These are phyloP conservation scores for Fusarium sp. DNA, from an alignment of 2,329 filamentous ascomycete genomes.

Conservation along the genomic window DNA sequence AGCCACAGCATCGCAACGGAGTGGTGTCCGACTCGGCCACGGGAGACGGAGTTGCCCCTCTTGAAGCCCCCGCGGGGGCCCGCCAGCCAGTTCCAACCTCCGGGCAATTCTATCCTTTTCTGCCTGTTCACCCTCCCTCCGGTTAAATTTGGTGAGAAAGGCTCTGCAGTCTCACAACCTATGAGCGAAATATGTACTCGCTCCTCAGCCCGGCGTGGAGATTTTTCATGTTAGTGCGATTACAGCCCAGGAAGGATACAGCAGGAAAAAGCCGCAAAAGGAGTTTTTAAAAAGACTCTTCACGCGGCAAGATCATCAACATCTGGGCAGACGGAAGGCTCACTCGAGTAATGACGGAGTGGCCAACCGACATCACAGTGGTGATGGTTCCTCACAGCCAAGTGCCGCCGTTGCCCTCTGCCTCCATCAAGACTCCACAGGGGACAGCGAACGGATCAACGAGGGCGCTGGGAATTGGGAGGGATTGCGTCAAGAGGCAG, in stretches of 20 bases:
- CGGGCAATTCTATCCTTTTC: conserved; percentile 10
- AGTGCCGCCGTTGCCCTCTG: conserved; percentile 26
- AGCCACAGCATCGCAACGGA: conserved; percentile 16
- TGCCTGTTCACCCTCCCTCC: conserved; percentile 31
- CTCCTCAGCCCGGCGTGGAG: conserved; percentile 17
- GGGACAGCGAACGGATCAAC: conserved; percentile 21
- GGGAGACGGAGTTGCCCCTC: conserved; percentile 34
- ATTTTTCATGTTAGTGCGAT: conserved; percentile 5
- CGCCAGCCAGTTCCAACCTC: conserved; percentile 31
- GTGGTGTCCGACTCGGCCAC: conserved; percentile 34
- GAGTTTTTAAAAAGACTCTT: conserved; percentile 3
- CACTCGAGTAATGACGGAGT: conserved; percentile 27
- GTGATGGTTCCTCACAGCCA: conserved; percentile 23
- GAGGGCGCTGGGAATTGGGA: conserved; percentile 12
- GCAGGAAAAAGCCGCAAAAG: conserved; percentile 7
- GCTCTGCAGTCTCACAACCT: conserved; percentile 17
- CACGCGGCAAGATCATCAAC: conserved; percentile 10
- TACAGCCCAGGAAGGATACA: background rate
- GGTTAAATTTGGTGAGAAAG: conserved; percentile 35
- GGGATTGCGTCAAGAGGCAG: conserved; percentile 6
- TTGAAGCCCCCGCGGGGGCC: conserved; percentile 31
- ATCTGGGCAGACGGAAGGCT: conserved; percentile 2
- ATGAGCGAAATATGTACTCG: conserved; percentile 33
- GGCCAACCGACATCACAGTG: conserved; percentile 41
- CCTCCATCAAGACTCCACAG: conserved; percentile 28